Conservation (phyloP, 371 early-diverging fungal genomes). For the Lichtheimia ornata region DNA sequence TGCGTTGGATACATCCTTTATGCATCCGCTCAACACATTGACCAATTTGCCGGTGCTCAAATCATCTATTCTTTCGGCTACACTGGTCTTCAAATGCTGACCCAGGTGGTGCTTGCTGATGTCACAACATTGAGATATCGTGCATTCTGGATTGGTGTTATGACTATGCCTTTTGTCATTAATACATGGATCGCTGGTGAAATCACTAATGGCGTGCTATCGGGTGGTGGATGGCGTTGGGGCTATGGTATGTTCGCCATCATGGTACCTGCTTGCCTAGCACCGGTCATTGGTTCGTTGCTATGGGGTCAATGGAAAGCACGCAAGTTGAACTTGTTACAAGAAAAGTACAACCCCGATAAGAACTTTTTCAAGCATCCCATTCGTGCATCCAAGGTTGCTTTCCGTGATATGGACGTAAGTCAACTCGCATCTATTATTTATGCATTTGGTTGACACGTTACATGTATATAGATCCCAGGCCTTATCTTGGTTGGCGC, state of each 20-base stretch:
- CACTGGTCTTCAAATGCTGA: constrained; percentile 19
- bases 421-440: not conserved
- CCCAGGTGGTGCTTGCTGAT: constrained; percentile 10
- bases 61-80: constrained; percentile 21
- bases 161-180: constrained; percentile 20
- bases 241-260: constrained; percentile 28
- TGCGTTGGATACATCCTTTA: constrained; percentile 20
- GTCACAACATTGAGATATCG: constrained; percentile 20
- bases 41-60: constrained; percentile 14
- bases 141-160: constrained; percentile 18
- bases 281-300: constrained; percentile 15
- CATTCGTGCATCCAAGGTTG: constrained; percentile 1
- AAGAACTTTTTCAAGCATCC: constrained; percentile 22
- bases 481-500: constrained; percentile 20
- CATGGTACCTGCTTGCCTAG: constrained; percentile 20
- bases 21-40: constrained; percentile 16
- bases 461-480: constrained; percentile 7
- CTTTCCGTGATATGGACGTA: constrained; percentile 18
- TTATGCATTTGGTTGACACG: not conserved
- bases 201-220: constrained; percentile 12
- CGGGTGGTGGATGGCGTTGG: constrained; percentile 21
- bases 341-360: not conserved
- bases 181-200: constrained; percentile 15
- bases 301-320: constrained; percentile 22
- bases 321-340: constrained; percentile 9